phyloP scores from a whole-genome alignment of 306 rosid species.

The Begonia fuchsioides region DNA sequence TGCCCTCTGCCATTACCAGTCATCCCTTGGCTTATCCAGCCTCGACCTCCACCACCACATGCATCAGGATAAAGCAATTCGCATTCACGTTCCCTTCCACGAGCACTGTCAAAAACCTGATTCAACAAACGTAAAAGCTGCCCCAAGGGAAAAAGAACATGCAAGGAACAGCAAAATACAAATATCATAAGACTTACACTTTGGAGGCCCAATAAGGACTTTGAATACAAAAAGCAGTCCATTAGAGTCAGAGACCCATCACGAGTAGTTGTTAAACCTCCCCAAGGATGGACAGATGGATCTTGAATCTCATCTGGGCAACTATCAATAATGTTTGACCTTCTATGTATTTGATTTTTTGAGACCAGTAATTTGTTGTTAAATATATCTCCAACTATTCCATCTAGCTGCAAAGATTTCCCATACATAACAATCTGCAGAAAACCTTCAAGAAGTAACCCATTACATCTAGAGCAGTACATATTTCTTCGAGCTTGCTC shows the following conservation, averaged over 20 bases:
- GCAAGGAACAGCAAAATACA: slow-evolving; percentile 6
- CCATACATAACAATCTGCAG: slow-evolving; percentile 93
- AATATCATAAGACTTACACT: slow-evolving; percentile 33
- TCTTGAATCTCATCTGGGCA: slow-evolving; percentile 74
- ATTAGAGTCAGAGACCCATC: slow-evolving; percentile 78
- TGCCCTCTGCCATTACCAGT: slow-evolving; percentile 85
- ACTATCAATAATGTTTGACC: slow-evolving; percentile 29
- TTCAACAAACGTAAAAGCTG: not conserved
- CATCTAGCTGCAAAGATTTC: slow-evolving; percentile 78
- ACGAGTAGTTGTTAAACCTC: slow-evolving; percentile 81
- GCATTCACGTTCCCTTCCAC: slow-evolving; percentile 92
- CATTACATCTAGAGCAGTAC: slow-evolving; percentile 99
- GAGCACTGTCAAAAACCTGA: slow-evolving; percentile 95
- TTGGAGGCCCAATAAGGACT: slow-evolving; percentile 68
- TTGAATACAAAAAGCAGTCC: slow-evolving; percentile 75
- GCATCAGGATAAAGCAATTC: slow-evolving; percentile 99
- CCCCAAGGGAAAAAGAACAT: slow-evolving; percentile 13
- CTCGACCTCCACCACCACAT: slow-evolving; percentile 98
- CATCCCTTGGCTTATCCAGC: slow-evolving; percentile 99
- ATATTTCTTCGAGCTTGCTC: slow-evolving; percentile 97
- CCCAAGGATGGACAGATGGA: slow-evolving; percentile 98
- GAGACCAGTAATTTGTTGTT: slow-evolving; percentile 33
- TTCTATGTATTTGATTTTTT: slow-evolving; percentile 40
- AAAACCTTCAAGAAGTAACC: slow-evolving; percentile 92
- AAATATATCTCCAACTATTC: slow-evolving; percentile 27